Conservation (phyloP, 257 asterid species). For the Solanum dulcamara region DNA sequence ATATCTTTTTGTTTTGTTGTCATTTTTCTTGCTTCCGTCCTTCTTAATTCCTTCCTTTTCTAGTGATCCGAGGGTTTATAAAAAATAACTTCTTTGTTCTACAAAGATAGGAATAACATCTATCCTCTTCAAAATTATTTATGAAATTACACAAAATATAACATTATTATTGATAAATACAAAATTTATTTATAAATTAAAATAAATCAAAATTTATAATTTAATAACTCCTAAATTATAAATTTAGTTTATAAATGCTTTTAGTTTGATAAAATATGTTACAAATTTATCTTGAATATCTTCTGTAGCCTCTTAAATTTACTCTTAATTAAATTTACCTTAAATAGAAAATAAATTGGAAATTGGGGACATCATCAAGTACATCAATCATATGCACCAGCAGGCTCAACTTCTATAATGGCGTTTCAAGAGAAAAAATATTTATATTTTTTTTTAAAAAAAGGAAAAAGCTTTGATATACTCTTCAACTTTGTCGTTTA, state of each 20-base stretch:
- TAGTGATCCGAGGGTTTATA: no score
- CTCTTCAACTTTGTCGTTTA: no score
- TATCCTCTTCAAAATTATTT: no score
- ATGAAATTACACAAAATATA: no score
- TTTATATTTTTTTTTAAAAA: no score
- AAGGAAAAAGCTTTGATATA: no score
- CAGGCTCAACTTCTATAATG: background rate
- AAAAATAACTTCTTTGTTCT: background rate
- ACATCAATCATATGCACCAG: background rate
- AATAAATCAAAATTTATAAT: background rate
- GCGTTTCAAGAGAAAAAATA: background rate
- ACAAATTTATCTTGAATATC: background rate
- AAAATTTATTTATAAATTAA: background rate
- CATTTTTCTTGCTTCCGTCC: no score
- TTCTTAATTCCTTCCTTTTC: background rate
- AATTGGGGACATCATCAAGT: background rate
- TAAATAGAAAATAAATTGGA: background rate
- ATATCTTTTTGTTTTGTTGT: background rate
- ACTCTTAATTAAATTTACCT: background rate
- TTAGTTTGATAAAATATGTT: no score
- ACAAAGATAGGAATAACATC: no score
- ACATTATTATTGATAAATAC: background rate
- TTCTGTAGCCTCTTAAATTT: background rate
- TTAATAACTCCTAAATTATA: background rate
- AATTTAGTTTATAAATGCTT: background rate